Percentiles rank a stretch among this genome's conserved stretches.
Conservation (phyloP, 2,329 filamentous ascomycete species). For the Cordyceps cicadae region DNA sequence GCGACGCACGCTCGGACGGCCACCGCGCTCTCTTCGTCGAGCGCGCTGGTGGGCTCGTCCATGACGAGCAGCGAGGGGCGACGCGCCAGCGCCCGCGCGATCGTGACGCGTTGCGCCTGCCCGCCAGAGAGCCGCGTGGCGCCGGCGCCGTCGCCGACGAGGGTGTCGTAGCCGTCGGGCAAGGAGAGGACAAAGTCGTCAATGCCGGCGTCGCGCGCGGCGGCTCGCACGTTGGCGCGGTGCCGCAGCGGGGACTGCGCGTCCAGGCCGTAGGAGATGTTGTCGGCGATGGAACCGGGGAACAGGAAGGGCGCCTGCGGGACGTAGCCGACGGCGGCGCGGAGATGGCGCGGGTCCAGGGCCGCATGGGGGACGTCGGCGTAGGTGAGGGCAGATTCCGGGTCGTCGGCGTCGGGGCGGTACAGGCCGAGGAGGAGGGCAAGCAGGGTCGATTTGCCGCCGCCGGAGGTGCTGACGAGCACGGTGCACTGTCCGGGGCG, state of each 20-base stretch:
- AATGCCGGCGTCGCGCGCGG: constrained; percentile 55
- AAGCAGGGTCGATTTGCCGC: constrained; percentile 83
- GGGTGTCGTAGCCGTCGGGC: constrained; percentile 50
- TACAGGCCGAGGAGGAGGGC: constrained; percentile 70
- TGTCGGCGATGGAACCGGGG: constrained; percentile 65
- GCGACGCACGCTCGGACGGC: constrained; percentile 56
- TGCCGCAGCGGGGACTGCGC: constrained; percentile 43
- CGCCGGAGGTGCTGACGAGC: constrained; percentile 76
- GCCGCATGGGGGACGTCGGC: constrained; percentile 46
- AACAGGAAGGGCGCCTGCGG: constrained; percentile 69
- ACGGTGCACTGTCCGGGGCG: constrained; percentile 58
- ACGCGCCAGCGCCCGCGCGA: constrained; percentile 69
- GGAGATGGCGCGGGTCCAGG: constrained; percentile 53
- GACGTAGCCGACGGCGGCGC: constrained; percentile 57
- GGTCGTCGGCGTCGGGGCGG: constrained; percentile 21
- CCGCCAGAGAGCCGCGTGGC: constrained; percentile 60
- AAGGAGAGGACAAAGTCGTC: constrained; percentile 70
- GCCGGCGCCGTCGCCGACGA: constrained; percentile 60
- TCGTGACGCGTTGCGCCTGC: constrained; percentile 72
- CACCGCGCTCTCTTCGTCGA: constrained; percentile 62
- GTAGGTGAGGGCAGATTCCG: constrained; percentile 43
- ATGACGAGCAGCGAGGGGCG: constrained; percentile 66
- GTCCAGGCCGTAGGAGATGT: constrained; percentile 72
- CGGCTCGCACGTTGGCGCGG: constrained; percentile 35
- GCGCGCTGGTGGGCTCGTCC: constrained; percentile 77